These are phyloP conservation scores for Phaeosphaeriaceae sp. DNA, from an alignment of 2,329 filamentous ascomycete species.

Conservation along the genomic window DNA sequence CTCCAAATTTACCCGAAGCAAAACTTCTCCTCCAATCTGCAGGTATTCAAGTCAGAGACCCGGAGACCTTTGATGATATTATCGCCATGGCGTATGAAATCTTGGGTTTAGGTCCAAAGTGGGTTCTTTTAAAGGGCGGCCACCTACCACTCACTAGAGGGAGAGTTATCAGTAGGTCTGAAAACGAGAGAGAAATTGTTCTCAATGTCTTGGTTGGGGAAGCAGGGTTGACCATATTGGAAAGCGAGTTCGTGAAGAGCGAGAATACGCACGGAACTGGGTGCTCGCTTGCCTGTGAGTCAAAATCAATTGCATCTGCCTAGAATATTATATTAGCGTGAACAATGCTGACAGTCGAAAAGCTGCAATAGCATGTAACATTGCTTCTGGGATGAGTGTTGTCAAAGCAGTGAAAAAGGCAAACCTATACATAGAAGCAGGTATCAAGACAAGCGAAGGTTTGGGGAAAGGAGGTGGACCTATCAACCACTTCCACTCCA, in stretches of 20 bases:
- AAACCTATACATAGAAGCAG: conserved; percentile 73
- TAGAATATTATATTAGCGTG: not conserved
- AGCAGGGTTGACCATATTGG: conserved; percentile 64
- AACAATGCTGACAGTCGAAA: not conserved
- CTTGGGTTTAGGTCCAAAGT: conserved; percentile 72
- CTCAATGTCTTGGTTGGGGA: conserved; percentile 78
- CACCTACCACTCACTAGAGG: conserved; percentile 79
- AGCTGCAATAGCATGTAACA: conserved; percentile 74
- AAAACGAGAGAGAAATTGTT: conserved; percentile 69
- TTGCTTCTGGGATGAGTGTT: conserved; percentile 66
- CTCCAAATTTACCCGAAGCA: conserved; percentile 80
- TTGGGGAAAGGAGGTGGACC: conserved; percentile 73
- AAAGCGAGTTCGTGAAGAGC: conserved; percentile 73
- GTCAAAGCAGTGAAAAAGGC: conserved; percentile 69
- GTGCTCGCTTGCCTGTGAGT: conserved; percentile 85
- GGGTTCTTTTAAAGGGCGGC: conserved; percentile 88
- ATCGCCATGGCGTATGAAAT: conserved; percentile 71
- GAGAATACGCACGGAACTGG: conserved; percentile 93
- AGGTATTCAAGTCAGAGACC: conserved; percentile 53
- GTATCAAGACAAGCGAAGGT: conserved; percentile 68
- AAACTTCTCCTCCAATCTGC: conserved; percentile 66
- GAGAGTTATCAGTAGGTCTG: conserved; percentile 62
- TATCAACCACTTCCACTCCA: conserved; percentile 79
- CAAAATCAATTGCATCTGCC: not conserved
- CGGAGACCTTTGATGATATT: conserved; percentile 68